phyloP scores from a whole-genome alignment of 176 grass and related monocot genomes.

The Puya raimondii region DNA sequence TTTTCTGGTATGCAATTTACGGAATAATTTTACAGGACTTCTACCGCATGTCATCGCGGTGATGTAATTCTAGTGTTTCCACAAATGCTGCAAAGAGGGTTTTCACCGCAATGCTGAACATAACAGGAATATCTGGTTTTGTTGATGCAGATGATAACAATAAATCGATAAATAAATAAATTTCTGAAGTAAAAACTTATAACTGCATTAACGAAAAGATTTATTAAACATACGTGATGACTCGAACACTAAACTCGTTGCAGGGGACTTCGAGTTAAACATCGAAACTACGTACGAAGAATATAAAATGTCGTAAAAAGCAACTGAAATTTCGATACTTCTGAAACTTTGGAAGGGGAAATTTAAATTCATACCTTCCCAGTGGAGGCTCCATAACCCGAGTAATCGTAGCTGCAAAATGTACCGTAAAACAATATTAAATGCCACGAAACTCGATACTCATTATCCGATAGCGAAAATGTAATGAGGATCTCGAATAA shows the following conservation, averaged over 20 bases:
- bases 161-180: no score
- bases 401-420: constrained; percentile 87
- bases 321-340: not conserved
- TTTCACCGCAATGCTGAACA: no score
- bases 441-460: not conserved
- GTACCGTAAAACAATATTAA: constrained; percentile 14
- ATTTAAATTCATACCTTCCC: constrained; percentile 69
- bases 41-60: no score
- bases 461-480: not conserved
- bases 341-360: not conserved
- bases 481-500: not conserved
- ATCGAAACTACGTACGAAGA: not conserved
- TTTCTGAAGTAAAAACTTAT: no score
- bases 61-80: no score
- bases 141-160: no score
- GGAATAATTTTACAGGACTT: no score
- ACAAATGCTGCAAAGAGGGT: no score
- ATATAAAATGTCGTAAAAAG: not conserved
- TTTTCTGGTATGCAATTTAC: not conserved
- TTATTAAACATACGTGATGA: no score
- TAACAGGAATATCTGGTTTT: no score
- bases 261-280: not conserved
- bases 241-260: no score
- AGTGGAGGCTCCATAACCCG: constrained; percentile 94
- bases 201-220: no score